Evolutionary conservation across 225 moss, liverwort and hornwort species (phyloP).

Genomic region (Thuidium tamariscinum): DNA sequence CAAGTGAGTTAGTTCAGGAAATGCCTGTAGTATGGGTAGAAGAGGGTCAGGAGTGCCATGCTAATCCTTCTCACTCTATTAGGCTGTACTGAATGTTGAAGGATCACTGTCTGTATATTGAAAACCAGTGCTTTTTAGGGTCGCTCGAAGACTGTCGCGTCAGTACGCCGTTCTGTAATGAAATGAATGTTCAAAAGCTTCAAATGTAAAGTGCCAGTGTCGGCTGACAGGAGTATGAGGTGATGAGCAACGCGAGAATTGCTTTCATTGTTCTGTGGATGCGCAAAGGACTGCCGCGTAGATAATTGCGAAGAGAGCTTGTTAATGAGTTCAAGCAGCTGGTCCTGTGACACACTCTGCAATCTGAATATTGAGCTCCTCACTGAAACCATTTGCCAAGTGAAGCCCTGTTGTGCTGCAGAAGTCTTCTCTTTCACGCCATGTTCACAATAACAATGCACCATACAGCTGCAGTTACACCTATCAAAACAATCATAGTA

Average conservation of each 20-base stretch:
- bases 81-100: neutral
- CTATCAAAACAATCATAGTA: neutral
- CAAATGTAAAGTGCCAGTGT: neutral
- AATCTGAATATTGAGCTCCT: neutral
- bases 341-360: too few relatives aligned
- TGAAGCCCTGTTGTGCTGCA: neutral
- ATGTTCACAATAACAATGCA: neutral
- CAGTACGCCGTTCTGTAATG: neutral
- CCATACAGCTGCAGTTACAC: neutral
- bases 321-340: neutral
- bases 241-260: neutral
- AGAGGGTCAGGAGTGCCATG: neutral
- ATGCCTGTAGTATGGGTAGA: neutral
- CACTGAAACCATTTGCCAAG: neutral
- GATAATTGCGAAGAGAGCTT: neutral
- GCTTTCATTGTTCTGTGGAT: neutral
- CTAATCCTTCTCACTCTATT: neutral
- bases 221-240: neutral
- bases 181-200: neutral
- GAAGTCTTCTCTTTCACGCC: neutral
- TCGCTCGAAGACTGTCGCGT: neutral
- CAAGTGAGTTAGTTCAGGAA: neutral
- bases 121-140: neutral
- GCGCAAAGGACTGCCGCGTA: neutral
- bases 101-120: slow-evolving; percentile 4